These are phyloP conservation scores for Colletotrichum viniferum DNA, from an alignment of 2,329 filamentous ascomycete species.

Conservation along the genomic window DNA sequence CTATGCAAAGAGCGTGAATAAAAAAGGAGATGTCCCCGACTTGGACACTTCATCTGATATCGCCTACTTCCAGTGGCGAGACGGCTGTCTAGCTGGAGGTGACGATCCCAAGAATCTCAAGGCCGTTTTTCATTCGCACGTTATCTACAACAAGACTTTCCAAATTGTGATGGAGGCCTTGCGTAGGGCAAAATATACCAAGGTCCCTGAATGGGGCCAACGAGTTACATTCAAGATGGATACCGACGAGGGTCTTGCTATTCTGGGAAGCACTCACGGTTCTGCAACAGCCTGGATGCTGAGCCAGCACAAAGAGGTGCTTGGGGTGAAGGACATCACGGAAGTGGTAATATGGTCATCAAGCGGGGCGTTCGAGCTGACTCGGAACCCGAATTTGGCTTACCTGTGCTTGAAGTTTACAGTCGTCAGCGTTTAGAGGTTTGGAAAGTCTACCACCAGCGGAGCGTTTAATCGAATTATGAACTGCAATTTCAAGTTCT, in stretches of 20 bases:
- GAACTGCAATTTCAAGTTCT: background rate
- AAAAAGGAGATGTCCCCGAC: background rate
- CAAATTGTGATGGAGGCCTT: background rate
- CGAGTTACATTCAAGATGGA: background rate
- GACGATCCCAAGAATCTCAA: background rate
- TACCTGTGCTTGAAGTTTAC: background rate
- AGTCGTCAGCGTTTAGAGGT: background rate
- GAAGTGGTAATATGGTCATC: background rate
- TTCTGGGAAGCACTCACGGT: background rate
- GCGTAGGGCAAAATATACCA: background rate
- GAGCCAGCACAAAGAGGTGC: background rate
- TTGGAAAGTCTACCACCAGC: background rate
- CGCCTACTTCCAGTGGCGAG: background rate
- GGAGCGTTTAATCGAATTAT: background rate
- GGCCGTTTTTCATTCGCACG: background rate
- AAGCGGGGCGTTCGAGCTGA: background rate
- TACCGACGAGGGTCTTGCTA: background rate
- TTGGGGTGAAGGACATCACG: background rate
- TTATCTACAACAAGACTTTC: background rate
- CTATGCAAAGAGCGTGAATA: accelerated
- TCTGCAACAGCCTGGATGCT: background rate
- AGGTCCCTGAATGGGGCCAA: background rate
- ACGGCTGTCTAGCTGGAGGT: background rate
- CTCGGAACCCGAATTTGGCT: background rate
- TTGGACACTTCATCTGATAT: background rate